phyloP scores from a whole-genome alignment of 1,139 yeast species.

The Nakaseomyces nivariensis region DNA sequence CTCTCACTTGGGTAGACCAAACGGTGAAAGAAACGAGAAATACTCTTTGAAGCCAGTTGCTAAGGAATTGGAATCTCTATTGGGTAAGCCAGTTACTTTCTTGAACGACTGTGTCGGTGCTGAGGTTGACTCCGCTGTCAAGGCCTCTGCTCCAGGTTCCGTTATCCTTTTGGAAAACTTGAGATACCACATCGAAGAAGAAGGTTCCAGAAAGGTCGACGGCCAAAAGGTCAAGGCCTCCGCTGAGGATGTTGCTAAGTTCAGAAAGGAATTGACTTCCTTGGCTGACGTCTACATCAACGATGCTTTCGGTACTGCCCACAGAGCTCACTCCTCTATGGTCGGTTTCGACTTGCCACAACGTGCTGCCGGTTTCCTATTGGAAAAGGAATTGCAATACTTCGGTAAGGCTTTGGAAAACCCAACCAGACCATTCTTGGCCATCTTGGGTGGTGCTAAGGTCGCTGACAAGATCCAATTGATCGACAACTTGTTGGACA shows the following conservation, averaged over 20 bases:
- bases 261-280: conserved; percentile 78
- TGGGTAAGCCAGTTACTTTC: conserved; percentile 64
- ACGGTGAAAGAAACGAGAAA: conserved; percentile 74
- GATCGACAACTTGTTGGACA: conserved; percentile 91
- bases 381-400: conserved; percentile 92
- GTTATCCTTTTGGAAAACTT: conserved; percentile 80
- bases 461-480: conserved; percentile 96
- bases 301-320: conserved; percentile 98
- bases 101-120: conserved; percentile 81
- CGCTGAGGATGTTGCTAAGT: conserved; percentile 66
- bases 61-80: conserved; percentile 66
- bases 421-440: conserved; percentile 95
- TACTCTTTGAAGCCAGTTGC: conserved; percentile 90
- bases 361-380: conserved; percentile 94
- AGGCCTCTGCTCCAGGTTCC: conserved; percentile 55
- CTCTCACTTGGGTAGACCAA: conserved; percentile 96
- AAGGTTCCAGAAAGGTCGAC: conserved; percentile 82
- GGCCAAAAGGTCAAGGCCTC: conserved; percentile 89
- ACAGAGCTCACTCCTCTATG: conserved; percentile 98
- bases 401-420: conserved; percentile 95
- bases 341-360: conserved; percentile 89
- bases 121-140: conserved; percentile 71
- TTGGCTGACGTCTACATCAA: conserved; percentile 93
- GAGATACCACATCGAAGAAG: conserved; percentile 95
- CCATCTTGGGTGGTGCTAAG: conserved; percentile 97